These are phyloP conservation scores for Mortierella sp. DNA, from an alignment of 371 early-diverging fungal species.

Conservation along the genomic window DNA sequence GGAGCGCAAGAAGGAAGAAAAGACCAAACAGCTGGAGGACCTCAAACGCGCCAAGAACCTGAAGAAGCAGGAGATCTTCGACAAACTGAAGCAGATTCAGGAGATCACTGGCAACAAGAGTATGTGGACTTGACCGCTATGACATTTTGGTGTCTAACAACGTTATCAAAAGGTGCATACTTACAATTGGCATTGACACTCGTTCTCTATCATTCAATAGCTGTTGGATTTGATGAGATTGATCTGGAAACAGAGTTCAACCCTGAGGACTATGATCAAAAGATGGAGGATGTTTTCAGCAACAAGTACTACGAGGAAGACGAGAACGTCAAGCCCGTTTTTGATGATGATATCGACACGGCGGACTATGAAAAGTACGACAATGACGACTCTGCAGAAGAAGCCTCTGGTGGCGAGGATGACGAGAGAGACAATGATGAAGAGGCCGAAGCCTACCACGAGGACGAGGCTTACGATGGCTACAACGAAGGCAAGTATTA, in stretches of 20 bases:
- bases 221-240: conserved; percentile 77
- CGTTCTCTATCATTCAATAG: conserved; percentile 22
- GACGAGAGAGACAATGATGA: conserved; percentile 19
- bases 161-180: not conserved
- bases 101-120: conserved; percentile 84
- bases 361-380: conserved; percentile 54
- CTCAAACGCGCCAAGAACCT: conserved; percentile 88
- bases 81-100: conserved; percentile 82
- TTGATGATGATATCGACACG: conserved; percentile 88
- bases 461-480: conserved; percentile 49
- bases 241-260: conserved; percentile 94
- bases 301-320: conserved; percentile 72
- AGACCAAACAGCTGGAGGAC: conserved; percentile 79
- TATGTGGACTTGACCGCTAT: no score
- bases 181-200: not conserved
- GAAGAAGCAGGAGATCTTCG: conserved; percentile 74
- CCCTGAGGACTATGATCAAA: conserved; percentile 80
- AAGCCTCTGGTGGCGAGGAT: conserved; percentile 54
- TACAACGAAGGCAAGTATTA: conserved; percentile 48
- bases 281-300: conserved; percentile 84
- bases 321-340: conserved; percentile 79
- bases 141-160: not conserved
- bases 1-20: conserved; percentile 77
- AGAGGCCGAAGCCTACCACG: conserved; percentile 30
- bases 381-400: conserved; percentile 52